Evolutionary conservation across 2,329 filamentous ascomycete genomes (phyloP).

Genomic region (Septoria linicola): DNA sequence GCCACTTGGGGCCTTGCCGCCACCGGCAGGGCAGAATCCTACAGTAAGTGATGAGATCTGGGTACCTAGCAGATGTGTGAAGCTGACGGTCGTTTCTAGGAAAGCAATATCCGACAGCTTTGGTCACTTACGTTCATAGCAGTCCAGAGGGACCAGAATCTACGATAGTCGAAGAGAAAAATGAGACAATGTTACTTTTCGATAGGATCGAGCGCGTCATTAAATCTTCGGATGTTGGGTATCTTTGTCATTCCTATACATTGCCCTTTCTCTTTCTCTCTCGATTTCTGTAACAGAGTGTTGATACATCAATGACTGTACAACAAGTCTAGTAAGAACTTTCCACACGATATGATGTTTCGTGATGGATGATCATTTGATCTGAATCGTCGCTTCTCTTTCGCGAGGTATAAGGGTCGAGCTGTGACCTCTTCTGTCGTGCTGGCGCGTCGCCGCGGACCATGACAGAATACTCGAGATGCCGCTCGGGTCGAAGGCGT

Average conservation of each 20-base stretch:
- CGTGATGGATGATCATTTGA: slow-evolving; percentile 25
- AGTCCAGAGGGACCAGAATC: slow-evolving; percentile 41
- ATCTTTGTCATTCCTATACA: too few species aligned
- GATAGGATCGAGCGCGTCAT: not conserved
- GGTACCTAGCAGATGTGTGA: too few species aligned
- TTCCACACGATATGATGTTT: slow-evolving; percentile 24
- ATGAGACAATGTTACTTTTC: too few species aligned
- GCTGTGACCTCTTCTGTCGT: slow-evolving; percentile 5
- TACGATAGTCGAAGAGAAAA: too few species aligned
- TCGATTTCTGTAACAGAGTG: too few species aligned
- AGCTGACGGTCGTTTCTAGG: not conserved
- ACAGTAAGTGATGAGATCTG: slow-evolving; percentile 12
- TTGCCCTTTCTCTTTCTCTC: too few species aligned
- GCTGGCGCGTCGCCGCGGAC: slow-evolving; percentile 7
- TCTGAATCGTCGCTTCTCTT: slow-evolving; percentile 24
- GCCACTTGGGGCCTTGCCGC: slow-evolving; percentile 53
- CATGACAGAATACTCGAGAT: slow-evolving; percentile 4
- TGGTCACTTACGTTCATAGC: slow-evolving; percentile 61
- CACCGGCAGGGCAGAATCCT: slow-evolving; percentile 42
- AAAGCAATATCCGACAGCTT: slow-evolving; percentile 43
- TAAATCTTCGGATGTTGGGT: not conserved
- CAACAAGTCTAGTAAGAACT: slow-evolving; percentile 11
- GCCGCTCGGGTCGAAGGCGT: slow-evolving; percentile 7
- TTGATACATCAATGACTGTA: not conserved
- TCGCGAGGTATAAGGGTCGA: slow-evolving; percentile 1